Conservation (phyloP, 139 green algal genomes). For the Marvania coccoides region DNA sequence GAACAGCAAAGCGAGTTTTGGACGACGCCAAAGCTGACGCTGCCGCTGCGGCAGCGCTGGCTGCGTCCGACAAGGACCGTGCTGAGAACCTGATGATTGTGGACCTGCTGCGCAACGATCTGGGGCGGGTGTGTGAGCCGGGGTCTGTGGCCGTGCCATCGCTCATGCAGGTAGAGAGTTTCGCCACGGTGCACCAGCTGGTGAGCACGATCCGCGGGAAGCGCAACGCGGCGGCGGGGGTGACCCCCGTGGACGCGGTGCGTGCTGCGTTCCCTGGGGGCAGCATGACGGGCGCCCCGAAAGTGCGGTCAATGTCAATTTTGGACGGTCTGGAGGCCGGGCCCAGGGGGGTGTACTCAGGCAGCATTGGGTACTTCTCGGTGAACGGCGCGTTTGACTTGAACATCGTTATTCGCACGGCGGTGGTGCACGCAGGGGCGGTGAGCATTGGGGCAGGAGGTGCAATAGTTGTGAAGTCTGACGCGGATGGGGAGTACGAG, state of each 20-base stretch:
- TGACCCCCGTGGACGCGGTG: slow-evolving; percentile 56
- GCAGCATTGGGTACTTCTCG: slow-evolving; percentile 82
- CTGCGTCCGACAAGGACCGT: slow-evolving; percentile 81
- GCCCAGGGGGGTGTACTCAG: slow-evolving; percentile 86
- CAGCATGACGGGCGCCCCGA: slow-evolving; percentile 93
- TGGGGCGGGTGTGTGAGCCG: slow-evolving; percentile 57
- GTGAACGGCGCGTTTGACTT: slow-evolving; percentile 90
- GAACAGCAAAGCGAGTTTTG: slow-evolving; percentile 60
- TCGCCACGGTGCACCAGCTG: slow-evolving; percentile 92
- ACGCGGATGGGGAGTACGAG: slow-evolving; percentile 66
- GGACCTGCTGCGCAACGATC: slow-evolving; percentile 96
- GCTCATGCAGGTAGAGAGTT: slow-evolving; percentile 92
- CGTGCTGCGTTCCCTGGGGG: slow-evolving; percentile 85
- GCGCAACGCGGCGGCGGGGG: not conserved
- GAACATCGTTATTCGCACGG: slow-evolving; percentile 98
- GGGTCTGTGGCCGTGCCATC: slow-evolving; percentile 83
- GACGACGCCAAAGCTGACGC: slow-evolving; percentile 44
- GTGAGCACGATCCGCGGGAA: slow-evolving; percentile 82
- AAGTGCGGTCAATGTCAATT: slow-evolving; percentile 80
- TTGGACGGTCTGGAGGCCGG: slow-evolving; percentile 79
- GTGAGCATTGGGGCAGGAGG: slow-evolving; percentile 85
- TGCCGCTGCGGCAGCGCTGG: slow-evolving; percentile 30
- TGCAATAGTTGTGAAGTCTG: slow-evolving; percentile 81
- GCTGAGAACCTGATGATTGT: slow-evolving; percentile 99
- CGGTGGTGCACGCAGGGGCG: slow-evolving; percentile 45